phyloP scores from a whole-genome alignment of 768 basidiomycete genomes.

The Boletus fagicola region DNA sequence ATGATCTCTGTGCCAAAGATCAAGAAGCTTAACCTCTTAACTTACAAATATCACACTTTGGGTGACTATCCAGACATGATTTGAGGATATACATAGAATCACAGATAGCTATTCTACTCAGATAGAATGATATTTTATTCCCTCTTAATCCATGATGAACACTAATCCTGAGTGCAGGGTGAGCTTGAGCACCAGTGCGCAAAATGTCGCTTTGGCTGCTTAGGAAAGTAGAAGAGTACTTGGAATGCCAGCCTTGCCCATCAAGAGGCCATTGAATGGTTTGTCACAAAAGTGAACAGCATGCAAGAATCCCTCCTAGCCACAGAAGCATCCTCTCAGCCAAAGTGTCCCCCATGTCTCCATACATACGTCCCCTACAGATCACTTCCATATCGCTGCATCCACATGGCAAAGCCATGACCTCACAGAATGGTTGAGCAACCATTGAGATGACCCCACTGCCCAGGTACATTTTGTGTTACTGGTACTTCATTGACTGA shows the following conservation, averaged over 20 bases:
- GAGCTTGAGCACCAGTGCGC: constrained; percentile 36
- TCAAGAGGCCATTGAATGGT: not conserved
- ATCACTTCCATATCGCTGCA: not conserved
- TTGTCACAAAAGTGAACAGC: not conserved
- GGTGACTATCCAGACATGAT: constrained; percentile 15
- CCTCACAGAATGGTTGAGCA: too few relatives aligned
- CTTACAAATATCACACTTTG: constrained; percentile 19
- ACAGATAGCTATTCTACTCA: too few relatives aligned
- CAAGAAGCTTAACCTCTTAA: constrained; percentile 10
- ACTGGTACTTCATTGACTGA: not conserved
- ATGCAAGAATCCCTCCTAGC: not conserved
- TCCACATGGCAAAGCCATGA: not conserved
- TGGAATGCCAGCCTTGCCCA: not conserved
- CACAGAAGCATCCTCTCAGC: not conserved
- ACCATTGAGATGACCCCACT: not conserved
- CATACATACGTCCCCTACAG: not conserved
- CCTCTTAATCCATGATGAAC: too few relatives aligned
- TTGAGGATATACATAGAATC: constrained; percentile 28
- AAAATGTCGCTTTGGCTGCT: constrained; percentile 34
- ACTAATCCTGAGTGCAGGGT: constrained; percentile 26
- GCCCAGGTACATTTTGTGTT: not conserved
- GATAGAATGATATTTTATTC: not conserved
- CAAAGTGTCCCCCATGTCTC: not conserved
- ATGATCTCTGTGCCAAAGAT: not conserved
- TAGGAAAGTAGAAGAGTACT: not conserved